Evolutionary conservation across 768 basidiomycete species (phyloP).

Genomic region (Tricholoma sp.): DNA sequence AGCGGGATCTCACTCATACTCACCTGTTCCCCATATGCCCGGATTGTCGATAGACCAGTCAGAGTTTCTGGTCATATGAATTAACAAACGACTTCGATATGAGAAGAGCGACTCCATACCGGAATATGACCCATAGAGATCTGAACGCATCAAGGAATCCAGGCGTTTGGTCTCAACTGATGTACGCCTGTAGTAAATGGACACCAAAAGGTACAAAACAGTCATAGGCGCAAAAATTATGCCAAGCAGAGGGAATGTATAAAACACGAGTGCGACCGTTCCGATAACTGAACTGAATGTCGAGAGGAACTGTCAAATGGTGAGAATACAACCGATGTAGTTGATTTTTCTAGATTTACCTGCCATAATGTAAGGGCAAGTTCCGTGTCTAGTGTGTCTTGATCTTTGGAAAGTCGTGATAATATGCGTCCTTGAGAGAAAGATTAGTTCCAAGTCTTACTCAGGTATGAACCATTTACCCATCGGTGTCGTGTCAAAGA

Average conservation of each 20-base stretch:
- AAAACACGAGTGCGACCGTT: constrained; percentile 56
- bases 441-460: background rate
- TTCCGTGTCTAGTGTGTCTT: constrained; percentile 51
- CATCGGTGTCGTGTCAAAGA: constrained; percentile 72
- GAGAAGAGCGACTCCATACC: constrained; percentile 28
- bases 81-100: no score
- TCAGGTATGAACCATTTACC: constrained; percentile 27
- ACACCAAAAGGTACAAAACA: constrained; percentile 47
- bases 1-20: constrained; percentile 2
- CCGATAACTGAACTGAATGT: constrained; percentile 45
- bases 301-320: constrained; percentile 28
- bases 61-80: constrained; percentile 40
- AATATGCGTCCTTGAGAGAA: constrained; percentile 45
- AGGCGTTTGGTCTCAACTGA: constrained; percentile 64
- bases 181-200: constrained; percentile 52
- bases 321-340: background rate
- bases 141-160: constrained; percentile 57
- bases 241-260: constrained; percentile 63
- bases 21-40: constrained; percentile 55
- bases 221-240: constrained; percentile 54
- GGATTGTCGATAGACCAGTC: constrained; percentile 59
- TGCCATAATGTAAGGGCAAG: constrained; percentile 43
- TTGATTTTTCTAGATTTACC: constrained; percentile 17
- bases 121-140: constrained; percentile 52
- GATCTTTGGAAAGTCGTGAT: constrained; percentile 57